A percentile compares a stretch with the other conserved stretches of the same genome.
phyloP scores from a whole-genome alignment of 148 eudicot species.

The Drosera capensis region DNA sequence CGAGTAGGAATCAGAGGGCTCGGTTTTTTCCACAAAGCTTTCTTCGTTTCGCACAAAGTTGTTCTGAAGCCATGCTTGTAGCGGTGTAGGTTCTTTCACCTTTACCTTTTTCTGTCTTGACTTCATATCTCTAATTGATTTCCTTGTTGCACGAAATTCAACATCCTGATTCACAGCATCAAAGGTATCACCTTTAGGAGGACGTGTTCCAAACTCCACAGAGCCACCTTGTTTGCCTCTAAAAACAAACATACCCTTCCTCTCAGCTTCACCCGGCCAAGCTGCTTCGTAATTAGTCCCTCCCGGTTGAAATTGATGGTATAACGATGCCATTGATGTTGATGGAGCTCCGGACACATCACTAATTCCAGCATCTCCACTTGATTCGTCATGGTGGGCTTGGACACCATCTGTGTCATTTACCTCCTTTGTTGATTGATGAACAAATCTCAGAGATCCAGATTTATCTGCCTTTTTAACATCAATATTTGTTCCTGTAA shows the following conservation, averaged over 20 bases:
- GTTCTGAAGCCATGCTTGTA: slow-evolving; percentile 16
- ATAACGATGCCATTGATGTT: slow-evolving; percentile 11
- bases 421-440: slow-evolving; percentile 13
- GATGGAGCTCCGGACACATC: slow-evolving; percentile 8
- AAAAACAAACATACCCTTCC: slow-evolving; percentile 28
- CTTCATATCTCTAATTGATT: slow-evolving; percentile 26
- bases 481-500: slow-evolving; percentile 4
- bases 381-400: slow-evolving; percentile 4
- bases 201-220: slow-evolving; percentile 40
- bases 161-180: slow-evolving; percentile 24
- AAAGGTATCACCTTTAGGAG: slow-evolving; percentile 19
- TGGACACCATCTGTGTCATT: slow-evolving; percentile 10
- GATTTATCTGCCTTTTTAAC: background rate
- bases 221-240: slow-evolving; percentile 18
- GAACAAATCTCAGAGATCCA: slow-evolving; percentile 11
- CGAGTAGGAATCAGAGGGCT: slow-evolving; percentile 53
- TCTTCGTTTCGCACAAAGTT: slow-evolving; percentile 20
- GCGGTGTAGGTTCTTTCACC: slow-evolving; percentile 25
- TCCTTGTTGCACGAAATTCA: slow-evolving; percentile 37
- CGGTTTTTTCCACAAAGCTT: slow-evolving; percentile 18
- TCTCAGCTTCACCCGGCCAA: slow-evolving; percentile 13
- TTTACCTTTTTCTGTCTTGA: slow-evolving; percentile 49
- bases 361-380: slow-evolving; percentile 5
- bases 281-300: slow-evolving; percentile 9
- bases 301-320: slow-evolving; percentile 14